Evolutionary conservation across 2,329 filamentous ascomycete genomes (phyloP).

Genomic region (Fonsecaea pugnacius): DNA sequence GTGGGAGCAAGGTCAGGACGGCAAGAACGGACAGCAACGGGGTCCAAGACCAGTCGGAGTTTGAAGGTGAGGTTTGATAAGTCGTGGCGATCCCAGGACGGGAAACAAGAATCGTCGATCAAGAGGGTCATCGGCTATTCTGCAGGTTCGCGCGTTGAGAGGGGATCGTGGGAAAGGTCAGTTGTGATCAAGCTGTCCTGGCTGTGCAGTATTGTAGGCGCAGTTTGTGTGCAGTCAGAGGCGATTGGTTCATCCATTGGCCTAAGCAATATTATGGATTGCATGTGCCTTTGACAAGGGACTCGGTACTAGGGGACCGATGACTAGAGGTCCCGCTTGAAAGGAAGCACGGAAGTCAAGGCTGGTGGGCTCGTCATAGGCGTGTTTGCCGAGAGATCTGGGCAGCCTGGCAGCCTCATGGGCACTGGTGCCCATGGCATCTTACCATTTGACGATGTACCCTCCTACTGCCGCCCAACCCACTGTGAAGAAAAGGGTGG

Average conservation of each 20-base stretch:
- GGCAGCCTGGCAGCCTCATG: slow-evolving; percentile 9
- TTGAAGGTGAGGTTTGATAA: slow-evolving; percentile 10
- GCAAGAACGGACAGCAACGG: background rate
- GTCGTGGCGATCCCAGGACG: slow-evolving; percentile 1
- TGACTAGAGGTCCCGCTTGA: background rate
- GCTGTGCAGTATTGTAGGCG: slow-evolving; percentile 2
- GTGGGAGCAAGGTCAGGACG: background rate
- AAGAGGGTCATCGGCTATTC: slow-evolving; percentile 14
- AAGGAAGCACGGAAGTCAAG: background rate
- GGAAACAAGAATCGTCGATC: slow-evolving; percentile 21
- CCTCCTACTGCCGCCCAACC: background rate
- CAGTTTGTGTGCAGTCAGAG: slow-evolving; percentile 4
- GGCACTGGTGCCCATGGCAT: too few species aligned
- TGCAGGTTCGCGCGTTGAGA: slow-evolving; percentile 6
- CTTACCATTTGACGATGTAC: background rate
- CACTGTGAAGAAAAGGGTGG: background rate
- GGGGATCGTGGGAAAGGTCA: background rate
- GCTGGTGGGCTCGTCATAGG: background rate
- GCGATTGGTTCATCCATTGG: background rate
- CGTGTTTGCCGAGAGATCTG: background rate
- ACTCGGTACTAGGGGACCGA: background rate
- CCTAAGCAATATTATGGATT: background rate
- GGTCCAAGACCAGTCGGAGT: slow-evolving; percentile 1
- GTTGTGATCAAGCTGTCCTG: background rate
- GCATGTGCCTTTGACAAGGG: slow-evolving; percentile 1